Evolutionary conservation across 495 filamentous ascomycete genomes (phyloP).

Genomic region (Xylaria venustula): DNA sequence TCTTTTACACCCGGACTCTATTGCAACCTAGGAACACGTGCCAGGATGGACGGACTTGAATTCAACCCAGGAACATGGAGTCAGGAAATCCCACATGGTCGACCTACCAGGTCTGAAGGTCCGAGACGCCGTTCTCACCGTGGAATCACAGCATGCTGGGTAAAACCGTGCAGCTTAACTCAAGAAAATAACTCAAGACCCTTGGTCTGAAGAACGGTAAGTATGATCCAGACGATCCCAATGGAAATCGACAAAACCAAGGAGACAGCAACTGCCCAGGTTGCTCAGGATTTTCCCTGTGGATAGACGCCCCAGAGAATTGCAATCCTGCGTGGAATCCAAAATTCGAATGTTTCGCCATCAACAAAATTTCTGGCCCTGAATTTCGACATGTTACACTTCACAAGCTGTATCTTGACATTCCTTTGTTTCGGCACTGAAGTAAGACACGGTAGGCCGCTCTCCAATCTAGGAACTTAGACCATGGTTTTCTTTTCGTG

Average conservation of each 20-base stretch:
- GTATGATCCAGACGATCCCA: neutral
- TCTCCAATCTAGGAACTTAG: neutral
- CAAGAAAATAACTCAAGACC: constrained; percentile 1
- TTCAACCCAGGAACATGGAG: constrained; percentile 7
- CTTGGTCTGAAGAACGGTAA: constrained; percentile 6
- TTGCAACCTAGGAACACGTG: constrained; percentile 17
- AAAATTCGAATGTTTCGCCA: no score
- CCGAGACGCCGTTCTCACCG: neutral
- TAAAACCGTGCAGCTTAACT: constrained; percentile 1
- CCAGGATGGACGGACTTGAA: constrained; percentile 19
- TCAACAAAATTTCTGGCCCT: neutral
- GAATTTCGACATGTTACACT: constrained; percentile 7
- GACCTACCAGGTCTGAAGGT: constrained; percentile 5
- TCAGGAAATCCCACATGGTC: neutral
- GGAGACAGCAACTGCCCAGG: neutral
- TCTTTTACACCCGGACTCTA: constrained; percentile 2
- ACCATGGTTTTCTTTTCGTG: neutral
- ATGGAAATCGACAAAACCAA: constrained; percentile 2
- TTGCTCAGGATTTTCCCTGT: neutral
- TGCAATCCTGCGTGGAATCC: constrained; percentile 20
- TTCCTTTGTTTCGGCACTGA: constrained; percentile 23
- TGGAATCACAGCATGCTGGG: constrained; percentile 8
- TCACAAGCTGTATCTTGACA: constrained; percentile 16
- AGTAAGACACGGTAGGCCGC: constrained; percentile 19
- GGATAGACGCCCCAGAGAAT: neutral